Conservation (phyloP, 352 stramenopile species). For the Phytophthora aleatoria region DNA sequence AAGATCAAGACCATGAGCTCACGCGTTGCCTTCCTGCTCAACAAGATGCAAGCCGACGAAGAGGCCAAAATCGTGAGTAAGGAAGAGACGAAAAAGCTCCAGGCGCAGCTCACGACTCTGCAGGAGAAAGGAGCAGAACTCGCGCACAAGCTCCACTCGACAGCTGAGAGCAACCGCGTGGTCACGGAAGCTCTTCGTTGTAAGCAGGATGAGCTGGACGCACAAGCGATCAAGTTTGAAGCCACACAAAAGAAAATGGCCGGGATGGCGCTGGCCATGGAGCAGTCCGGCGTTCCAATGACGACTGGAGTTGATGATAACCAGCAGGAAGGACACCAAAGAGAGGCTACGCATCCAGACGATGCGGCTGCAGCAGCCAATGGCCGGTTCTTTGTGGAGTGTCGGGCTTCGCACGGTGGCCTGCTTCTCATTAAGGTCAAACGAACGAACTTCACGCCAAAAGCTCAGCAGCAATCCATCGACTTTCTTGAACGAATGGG, state of each 20-base stretch:
- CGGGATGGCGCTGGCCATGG: conserved; percentile 57
- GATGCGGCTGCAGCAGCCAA: conserved; percentile 64
- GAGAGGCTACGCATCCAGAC: conserved; percentile 52
- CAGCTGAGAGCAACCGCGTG: conserved; percentile 92
- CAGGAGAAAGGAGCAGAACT: conserved; percentile 91
- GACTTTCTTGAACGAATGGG: conserved; percentile 91
- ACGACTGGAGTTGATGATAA: conserved; percentile 26
- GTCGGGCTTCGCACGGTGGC: conserved; percentile 77
- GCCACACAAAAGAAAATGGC: conserved; percentile 80
- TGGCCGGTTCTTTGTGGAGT: conserved; percentile 89
- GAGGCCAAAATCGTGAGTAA: conserved; percentile 93
- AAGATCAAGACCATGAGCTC: conserved; percentile 94
- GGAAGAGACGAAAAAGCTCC: conserved; percentile 95
- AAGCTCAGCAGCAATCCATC: conserved; percentile 57
- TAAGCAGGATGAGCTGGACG: conserved; percentile 91
- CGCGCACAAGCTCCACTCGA: conserved; percentile 88
- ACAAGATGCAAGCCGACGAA: conserved; percentile 97
- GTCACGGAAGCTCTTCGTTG: conserved; percentile 91
- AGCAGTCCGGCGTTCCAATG: conserved; percentile 52
- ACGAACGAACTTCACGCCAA: conserved; percentile 72
- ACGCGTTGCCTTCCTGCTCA: conserved; percentile 94
- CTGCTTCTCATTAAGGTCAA: conserved; percentile 93
- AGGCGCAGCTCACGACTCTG: conserved; percentile 89
- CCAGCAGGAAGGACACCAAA: conserved; percentile 27
- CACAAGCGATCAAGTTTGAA: conserved; percentile 80